These are phyloP conservation scores for Thielaviopsis musarum DNA, from an alignment of 2,329 filamentous ascomycete species.

Conservation along the genomic window DNA sequence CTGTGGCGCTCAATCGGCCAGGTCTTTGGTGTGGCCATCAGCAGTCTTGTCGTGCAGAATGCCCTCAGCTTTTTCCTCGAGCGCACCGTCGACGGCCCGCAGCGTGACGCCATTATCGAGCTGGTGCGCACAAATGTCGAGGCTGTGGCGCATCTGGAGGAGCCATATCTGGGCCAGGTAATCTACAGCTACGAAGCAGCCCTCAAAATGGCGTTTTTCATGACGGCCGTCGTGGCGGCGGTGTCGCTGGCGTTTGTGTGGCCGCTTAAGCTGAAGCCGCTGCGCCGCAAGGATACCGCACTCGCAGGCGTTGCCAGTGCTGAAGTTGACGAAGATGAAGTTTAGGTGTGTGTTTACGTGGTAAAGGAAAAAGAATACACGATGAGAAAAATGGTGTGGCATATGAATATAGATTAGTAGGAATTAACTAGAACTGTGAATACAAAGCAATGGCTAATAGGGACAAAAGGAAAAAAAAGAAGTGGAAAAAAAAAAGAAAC, in stretches of 20 bases:
- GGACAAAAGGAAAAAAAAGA: background rate
- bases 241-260: conserved; percentile 30
- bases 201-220: conserved; percentile 29
- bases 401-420: background rate
- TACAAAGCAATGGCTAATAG: background rate
- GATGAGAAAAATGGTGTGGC: background rate
- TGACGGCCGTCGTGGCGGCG: conserved; percentile 28
- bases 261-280: conserved; percentile 35
- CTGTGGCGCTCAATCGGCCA: conserved; percentile 56
- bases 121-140: conserved; percentile 37
- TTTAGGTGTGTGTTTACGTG: background rate
- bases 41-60: conserved; percentile 59
- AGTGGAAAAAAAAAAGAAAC: background rate
- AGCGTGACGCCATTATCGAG: conserved; percentile 38
- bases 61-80: conserved; percentile 43
- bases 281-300: conserved; percentile 17
- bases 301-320: conserved; percentile 26
- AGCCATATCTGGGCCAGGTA: conserved; percentile 35
- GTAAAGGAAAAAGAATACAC: background rate
- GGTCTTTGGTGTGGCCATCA: conserved; percentile 57
- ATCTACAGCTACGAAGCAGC: conserved; percentile 36
- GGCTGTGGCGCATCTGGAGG: conserved; percentile 29
- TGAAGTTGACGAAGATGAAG: conserved; percentile 37
- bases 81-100: conserved; percentile 37
- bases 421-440: background rate